phyloP scores from a whole-genome alignment of 257 asterid genomes.

The Solanum ossicruentum region DNA sequence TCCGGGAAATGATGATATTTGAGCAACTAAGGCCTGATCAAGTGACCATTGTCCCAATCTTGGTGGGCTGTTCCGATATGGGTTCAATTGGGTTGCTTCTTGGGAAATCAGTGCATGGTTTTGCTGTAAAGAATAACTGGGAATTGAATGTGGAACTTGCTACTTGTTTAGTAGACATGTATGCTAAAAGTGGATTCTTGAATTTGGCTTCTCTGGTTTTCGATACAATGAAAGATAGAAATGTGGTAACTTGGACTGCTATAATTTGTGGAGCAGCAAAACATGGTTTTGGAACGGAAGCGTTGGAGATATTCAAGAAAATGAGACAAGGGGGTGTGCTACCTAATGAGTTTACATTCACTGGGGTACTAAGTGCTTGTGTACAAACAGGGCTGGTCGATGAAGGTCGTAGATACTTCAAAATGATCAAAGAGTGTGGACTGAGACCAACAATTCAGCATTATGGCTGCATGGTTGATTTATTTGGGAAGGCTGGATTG shows the following conservation, averaged over 20 bases:
- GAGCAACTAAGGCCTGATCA: constrained; percentile 34
- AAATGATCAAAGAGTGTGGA: constrained; percentile 31
- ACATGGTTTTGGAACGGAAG: constrained; percentile 30
- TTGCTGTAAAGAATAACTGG: constrained; percentile 35
- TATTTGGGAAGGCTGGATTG: constrained; percentile 54
- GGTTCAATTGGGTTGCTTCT: constrained; percentile 39
- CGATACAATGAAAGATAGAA: constrained; percentile 17
- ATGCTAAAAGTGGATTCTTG: constrained; percentile 43
- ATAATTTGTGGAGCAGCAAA: constrained; percentile 47
- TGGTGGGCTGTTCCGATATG: constrained; percentile 31
- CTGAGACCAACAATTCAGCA: constrained; percentile 47
- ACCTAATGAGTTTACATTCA: constrained; percentile 62
- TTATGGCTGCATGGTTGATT: constrained; percentile 64
- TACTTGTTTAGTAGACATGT: constrained; percentile 52
- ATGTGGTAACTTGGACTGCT: constrained; percentile 60
- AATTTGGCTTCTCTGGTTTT: constrained; percentile 33
- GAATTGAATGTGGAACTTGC: constrained; percentile 34
- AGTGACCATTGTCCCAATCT: constrained; percentile 25
- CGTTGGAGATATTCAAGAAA: constrained; percentile 29
- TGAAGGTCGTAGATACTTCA: constrained; percentile 45
- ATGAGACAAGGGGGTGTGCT: constrained; percentile 32
- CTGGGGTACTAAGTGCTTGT: constrained; percentile 56
- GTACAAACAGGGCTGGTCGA: constrained; percentile 48
- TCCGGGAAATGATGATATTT: constrained; percentile 31
- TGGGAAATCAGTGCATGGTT: constrained; percentile 45